Conservation (phyloP, 2,329 filamentous ascomycete genomes). For the Fusarium pininemorale region DNA sequence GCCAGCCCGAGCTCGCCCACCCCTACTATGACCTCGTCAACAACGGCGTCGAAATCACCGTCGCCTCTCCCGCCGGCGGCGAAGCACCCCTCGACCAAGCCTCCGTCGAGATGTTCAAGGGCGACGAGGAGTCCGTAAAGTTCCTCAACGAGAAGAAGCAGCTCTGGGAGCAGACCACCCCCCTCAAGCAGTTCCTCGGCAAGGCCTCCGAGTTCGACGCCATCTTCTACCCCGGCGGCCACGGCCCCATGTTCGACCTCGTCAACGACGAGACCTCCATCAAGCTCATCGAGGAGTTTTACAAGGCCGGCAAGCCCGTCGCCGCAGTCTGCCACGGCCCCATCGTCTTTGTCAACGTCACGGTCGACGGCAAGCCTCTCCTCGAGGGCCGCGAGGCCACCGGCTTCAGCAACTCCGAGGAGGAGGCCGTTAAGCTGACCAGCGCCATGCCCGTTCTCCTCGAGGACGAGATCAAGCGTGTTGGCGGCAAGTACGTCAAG, state of each 20-base stretch:
- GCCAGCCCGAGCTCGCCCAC: slow-evolving; percentile 70
- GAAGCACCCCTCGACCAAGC: slow-evolving; percentile 67
- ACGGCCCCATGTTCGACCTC: slow-evolving; percentile 74
- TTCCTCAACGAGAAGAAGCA: slow-evolving; percentile 66
- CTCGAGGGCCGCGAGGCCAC: slow-evolving; percentile 67
- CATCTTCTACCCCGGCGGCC: slow-evolving; percentile 65
- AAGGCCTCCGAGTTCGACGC: slow-evolving; percentile 70
- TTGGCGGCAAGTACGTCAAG: slow-evolving; percentile 66
- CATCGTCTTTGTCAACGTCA: slow-evolving; percentile 68
- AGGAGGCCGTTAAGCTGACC: slow-evolving; percentile 56
- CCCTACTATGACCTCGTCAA: slow-evolving; percentile 65
- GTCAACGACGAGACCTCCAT: slow-evolving; percentile 65
- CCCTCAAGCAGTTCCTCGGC: slow-evolving; percentile 65
- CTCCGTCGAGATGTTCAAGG: slow-evolving; percentile 64
- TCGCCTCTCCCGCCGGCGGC: slow-evolving; percentile 71
- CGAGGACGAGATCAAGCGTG: slow-evolving; percentile 63
- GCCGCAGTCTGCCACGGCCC: slow-evolving; percentile 76
- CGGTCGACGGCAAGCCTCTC: slow-evolving; percentile 61
- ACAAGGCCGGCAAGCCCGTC: slow-evolving; percentile 67
- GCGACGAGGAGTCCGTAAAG: slow-evolving; percentile 59
- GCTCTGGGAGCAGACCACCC: slow-evolving; percentile 71
- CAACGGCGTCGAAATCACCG: slow-evolving; percentile 57
- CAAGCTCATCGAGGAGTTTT: slow-evolving; percentile 70
- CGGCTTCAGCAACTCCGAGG: slow-evolving; percentile 69
- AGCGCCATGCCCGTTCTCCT: slow-evolving; percentile 68